Conservation (phyloP, 2,329 filamentous ascomycete species). For the Thielaviopsis musarum region DNA sequence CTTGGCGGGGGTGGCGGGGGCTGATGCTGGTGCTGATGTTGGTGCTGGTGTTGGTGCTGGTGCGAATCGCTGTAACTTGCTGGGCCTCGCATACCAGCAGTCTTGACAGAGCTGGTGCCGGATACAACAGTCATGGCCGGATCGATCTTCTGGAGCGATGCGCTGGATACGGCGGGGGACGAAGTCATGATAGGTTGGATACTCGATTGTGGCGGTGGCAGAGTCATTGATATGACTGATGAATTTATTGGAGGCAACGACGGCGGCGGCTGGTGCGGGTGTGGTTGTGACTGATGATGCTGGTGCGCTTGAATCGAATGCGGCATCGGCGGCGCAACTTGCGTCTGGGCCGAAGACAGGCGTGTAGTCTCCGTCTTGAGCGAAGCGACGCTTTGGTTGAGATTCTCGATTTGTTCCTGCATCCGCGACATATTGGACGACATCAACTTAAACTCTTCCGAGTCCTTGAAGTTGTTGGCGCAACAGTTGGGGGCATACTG, state of each 20-base stretch:
- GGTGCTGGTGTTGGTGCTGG: no score
- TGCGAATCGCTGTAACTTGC: not conserved
- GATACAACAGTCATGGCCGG: conserved; percentile 9
- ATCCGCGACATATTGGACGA: conserved; percentile 53
- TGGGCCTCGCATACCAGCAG: conserved; percentile 3
- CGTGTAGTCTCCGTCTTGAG: conserved; percentile 41
- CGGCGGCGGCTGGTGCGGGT: not conserved
- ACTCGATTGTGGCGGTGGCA: conserved; percentile 4
- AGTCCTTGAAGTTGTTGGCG: conserved; percentile 73
- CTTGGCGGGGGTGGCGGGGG: conserved; percentile 7
- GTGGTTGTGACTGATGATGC: not conserved
- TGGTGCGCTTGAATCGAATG: not conserved
- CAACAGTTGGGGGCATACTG: conserved; percentile 51
- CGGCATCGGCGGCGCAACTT: not conserved
- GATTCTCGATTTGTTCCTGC: conserved; percentile 67
- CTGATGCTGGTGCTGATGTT: no score
- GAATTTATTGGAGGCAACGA: conserved; percentile 2
- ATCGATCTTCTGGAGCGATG: conserved; percentile 11
- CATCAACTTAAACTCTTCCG: conserved; percentile 78
- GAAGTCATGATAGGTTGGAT: conserved; percentile 3
- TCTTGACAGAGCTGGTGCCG: conserved; percentile 7
- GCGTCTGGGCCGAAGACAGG: conserved; percentile 16
- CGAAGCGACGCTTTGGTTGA: conserved; percentile 55
- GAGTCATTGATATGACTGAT: not conserved
- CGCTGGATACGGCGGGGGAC: conserved; percentile 8